Base-by-base conservation (phyloP, 306 rosid species). In the Fragaria ananassa region DNA sequence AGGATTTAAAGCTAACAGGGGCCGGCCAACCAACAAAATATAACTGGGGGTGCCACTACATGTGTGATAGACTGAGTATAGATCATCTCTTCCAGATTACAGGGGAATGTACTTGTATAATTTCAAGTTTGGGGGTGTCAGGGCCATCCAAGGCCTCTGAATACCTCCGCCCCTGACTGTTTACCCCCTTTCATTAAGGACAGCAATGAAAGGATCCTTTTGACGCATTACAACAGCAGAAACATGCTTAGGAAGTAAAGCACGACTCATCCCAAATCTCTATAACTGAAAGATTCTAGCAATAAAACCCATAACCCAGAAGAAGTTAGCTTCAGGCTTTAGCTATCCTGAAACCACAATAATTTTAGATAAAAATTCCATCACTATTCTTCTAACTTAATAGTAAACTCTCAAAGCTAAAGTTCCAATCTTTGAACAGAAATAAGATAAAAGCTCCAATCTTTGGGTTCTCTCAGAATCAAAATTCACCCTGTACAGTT, bases 171-270 rank as follows among this genome's bases (percentile, higher is more conserved):
- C n/a, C n/a, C n/a, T n/a, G n/a, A n/a, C n/a, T n/a, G n/a, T n/a
- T n/a, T n/a, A n/a, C n/a, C n/a, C n/a, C n/a, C n/a, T n/a, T n/a
- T n/a, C n/a, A n/a, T n/a, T n/a, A n/a, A n/a, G n/a, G n/a, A n/a
- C n/a, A n/a, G n/a, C n/a, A n/a, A n/a, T n/a, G 12, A 86, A 85
- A 45, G 93, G 96, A 61, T 94, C 90, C 81, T 81, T 91, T 81
- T 91, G 95, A 56, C 53, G 78, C 75, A 79, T 78, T 11, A 94
- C 82, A 19, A 94, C 97, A 1, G 93, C 90, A 6, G 83, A 84
- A 54, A 93, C 94, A 81, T 93, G 96, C 72, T 87, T 91, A 2
- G 93, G 94, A 79, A 86, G 96, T 62, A 91, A 71, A 71, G 81
- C 81, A 37, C 86, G 85, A 80, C 62, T 82, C 98, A 90, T 91